Conservation (phyloP, 1,284 basidiomycete genomes). For the Moesziomyces sp. region DNA sequence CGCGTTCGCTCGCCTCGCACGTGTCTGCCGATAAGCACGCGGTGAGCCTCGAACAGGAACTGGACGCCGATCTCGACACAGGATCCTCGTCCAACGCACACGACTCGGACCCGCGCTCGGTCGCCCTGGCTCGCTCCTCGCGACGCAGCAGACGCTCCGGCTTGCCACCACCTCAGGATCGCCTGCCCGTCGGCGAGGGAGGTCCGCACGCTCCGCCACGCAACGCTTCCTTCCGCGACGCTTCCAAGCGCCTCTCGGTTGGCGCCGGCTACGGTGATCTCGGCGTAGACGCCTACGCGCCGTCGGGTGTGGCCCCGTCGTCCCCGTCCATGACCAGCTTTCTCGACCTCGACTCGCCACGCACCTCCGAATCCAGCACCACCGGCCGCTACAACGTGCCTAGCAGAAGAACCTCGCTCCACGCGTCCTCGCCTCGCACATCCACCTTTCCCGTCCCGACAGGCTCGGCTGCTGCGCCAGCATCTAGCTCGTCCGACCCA, state of each 20-base stretch:
- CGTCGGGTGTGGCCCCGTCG: slow-evolving; percentile 6
- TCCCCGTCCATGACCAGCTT: slow-evolving; percentile 47
- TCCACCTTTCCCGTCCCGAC: slow-evolving; percentile 2
- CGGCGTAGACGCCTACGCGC: slow-evolving; percentile 23
- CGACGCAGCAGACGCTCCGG: slow-evolving; percentile 31
- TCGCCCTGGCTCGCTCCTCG: slow-evolving; percentile 19
- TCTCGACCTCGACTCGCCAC: slow-evolving; percentile 44
- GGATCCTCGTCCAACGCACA: slow-evolving; percentile 5
- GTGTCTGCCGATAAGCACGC: slow-evolving; percentile 27
- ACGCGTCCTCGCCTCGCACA: slow-evolving; percentile 22
- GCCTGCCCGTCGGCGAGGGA: slow-evolving; percentile 38
- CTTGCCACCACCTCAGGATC: slow-evolving; percentile 25
- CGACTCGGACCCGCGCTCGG: slow-evolving; percentile 6
- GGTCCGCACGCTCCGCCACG: slow-evolving; percentile 39
- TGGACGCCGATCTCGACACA: slow-evolving; percentile 19
- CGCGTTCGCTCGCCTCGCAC: slow-evolving; percentile 14
- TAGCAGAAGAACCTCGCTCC: slow-evolving; percentile 32
- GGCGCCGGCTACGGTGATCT: slow-evolving; percentile 39
- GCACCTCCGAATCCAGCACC: slow-evolving; percentile 28
- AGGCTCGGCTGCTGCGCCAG: slow-evolving; percentile 1
- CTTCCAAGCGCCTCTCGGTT: slow-evolving; percentile 21
- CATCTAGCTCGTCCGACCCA: slow-evolving; percentile 1
- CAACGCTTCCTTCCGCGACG: slow-evolving; percentile 40
- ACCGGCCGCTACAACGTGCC: slow-evolving; percentile 17
- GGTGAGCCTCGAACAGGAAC: slow-evolving; percentile 42